These are phyloP conservation scores for Pseudisothecium myosuroides DNA, from an alignment of 225 moss, liverwort and hornwort species.

Conservation along the genomic window DNA sequence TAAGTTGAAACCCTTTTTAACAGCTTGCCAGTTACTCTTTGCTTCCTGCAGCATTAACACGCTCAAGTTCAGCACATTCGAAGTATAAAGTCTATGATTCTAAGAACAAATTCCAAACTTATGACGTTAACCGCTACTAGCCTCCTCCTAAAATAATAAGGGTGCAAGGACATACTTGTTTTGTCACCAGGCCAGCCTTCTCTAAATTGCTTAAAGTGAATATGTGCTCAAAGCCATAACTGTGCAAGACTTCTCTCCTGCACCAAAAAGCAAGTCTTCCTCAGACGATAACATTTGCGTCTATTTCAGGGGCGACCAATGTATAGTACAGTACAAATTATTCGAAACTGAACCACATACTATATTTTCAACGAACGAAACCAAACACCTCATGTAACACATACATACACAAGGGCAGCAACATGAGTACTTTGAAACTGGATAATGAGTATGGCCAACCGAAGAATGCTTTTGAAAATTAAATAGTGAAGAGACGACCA, in stretches of 20 bases:
- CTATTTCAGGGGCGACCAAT: background rate
- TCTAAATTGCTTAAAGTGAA: constrained; percentile 91
- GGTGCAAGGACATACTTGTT: constrained; percentile 39
- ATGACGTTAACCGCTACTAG: background rate
- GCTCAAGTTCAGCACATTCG: background rate
- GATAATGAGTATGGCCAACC: background rate
- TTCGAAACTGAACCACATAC: background rate
- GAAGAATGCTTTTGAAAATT: background rate
- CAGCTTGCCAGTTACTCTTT: constrained; percentile 75
- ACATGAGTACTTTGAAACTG: background rate
- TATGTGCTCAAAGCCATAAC: constrained; percentile 98
- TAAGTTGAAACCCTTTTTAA: constrained; percentile 76
- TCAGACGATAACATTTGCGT: background rate
- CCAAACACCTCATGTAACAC: background rate
- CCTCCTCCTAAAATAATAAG: background rate
- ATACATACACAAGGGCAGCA: background rate
- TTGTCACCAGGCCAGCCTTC: constrained; percentile 72
- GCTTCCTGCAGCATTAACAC: constrained; percentile 46
- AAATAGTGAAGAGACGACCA: background rate
- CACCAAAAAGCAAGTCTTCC: background rate
- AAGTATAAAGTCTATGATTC: background rate
- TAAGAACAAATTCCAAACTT: background rate
- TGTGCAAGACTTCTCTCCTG: constrained; percentile 88
- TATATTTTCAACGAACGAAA: background rate
- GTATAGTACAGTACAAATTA: background rate